A percentile compares a stretch with the other conserved stretches of the same genome.
phyloP scores from a whole-genome alignment of 2,329 filamentous ascomycete species.

The Epichloe brachyelytri region DNA sequence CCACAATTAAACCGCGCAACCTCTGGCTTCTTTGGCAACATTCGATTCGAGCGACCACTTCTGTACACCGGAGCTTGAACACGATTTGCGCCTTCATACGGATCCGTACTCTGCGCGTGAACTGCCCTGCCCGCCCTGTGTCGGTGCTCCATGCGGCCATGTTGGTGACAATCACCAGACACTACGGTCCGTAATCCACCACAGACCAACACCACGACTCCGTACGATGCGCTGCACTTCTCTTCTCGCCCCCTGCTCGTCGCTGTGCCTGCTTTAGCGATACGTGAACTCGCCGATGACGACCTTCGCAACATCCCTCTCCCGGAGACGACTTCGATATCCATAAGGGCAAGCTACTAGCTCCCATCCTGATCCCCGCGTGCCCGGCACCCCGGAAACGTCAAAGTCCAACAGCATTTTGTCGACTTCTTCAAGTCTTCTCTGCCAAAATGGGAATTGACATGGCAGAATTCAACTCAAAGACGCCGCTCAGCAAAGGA shows the following conservation, averaged over 20 bases:
- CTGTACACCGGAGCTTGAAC: no score
- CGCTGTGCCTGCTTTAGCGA: slow-evolving; percentile 18
- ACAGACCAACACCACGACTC: neutral
- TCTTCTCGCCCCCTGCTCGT: slow-evolving; percentile 1
- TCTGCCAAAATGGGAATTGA: slow-evolving; percentile 67
- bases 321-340: slow-evolving; percentile 69
- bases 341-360: slow-evolving; percentile 57
- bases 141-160: neutral
- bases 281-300: slow-evolving; percentile 55
- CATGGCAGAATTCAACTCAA: slow-evolving; percentile 82
- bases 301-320: slow-evolving; percentile 57
- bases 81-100: no score
- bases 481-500: slow-evolving; percentile 61
- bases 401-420: slow-evolving; percentile 66
- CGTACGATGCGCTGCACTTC: slow-evolving; percentile 1
- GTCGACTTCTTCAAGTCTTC: slow-evolving; percentile 63
- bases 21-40: no score
- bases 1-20: no score
- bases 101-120: no score
- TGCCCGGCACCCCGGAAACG: slow-evolving; percentile 73
- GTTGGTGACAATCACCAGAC: neutral
- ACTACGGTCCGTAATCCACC: neutral
- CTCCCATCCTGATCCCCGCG: slow-evolving; percentile 76
- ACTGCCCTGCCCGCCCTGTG: no score
- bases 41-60: no score